These are phyloP conservation scores for Amphirosellinia nigrospora DNA, from an alignment of 495 filamentous ascomycete genomes.

Conservation along the genomic window DNA sequence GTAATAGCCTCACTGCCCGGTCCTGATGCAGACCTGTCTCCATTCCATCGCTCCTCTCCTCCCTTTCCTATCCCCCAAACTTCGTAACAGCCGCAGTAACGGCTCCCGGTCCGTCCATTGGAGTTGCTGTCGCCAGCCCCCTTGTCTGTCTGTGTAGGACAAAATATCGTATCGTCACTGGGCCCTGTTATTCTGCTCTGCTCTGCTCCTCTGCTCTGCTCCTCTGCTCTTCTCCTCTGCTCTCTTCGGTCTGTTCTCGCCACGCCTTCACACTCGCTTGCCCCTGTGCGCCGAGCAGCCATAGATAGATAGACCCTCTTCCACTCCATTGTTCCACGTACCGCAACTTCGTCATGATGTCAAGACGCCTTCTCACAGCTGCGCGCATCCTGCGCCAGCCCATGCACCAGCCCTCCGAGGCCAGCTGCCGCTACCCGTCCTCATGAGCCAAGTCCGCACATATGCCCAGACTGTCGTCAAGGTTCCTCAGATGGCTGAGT, in stretches of 20 bases:
- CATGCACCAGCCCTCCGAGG: slow-evolving; percentile 43
- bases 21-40: slow-evolving; percentile 25
- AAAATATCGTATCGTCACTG: not conserved
- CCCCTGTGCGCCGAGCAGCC: slow-evolving; percentile 23
- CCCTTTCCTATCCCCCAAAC: not conserved
- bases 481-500: slow-evolving; percentile 98
- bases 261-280: slow-evolving; percentile 7
- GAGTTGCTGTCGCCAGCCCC: not conserved
- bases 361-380: slow-evolving; percentile 54
- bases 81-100: not conserved
- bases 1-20: slow-evolving; percentile 26
- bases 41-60: slow-evolving; percentile 7
- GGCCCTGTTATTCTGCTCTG: not conserved
- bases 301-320: too few relatives aligned
- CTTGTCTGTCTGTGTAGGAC: not conserved
- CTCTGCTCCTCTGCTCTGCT: not conserved
- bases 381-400: slow-evolving; percentile 53
- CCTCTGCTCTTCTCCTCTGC: not conserved
- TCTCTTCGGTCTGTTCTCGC: not conserved
- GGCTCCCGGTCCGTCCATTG: not conserved
- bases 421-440: slow-evolving; percentile 44
- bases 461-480: slow-evolving; percentile 85
- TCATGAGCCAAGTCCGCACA: slow-evolving; percentile 57
- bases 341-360: slow-evolving; percentile 49
- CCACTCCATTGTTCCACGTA: not conserved